phyloP scores from a whole-genome alignment of 805 yeast genomes.

The Barnettozyma sucrosica region DNA sequence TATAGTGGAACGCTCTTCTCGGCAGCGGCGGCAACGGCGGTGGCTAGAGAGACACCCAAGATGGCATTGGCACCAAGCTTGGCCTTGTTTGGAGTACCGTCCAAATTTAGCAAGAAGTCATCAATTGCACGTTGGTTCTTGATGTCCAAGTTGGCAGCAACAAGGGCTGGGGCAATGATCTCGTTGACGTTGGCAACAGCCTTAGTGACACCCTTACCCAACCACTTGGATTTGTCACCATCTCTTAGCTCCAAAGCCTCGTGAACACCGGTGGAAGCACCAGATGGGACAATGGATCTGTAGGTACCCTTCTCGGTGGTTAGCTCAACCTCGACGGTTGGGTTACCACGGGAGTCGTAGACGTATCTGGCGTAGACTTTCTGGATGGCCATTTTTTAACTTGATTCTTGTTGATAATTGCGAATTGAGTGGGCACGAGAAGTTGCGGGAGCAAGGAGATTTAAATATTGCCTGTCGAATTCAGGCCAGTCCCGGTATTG shows the following conservation, averaged over 20 bases:
- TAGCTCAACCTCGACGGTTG: constrained; percentile 98
- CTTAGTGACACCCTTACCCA: constrained; percentile 96
- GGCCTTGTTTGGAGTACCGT: constrained; percentile 96
- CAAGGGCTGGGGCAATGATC: constrained; percentile 88
- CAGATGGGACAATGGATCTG: constrained; percentile 98
- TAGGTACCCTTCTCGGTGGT: constrained; percentile 88
- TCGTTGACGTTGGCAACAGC: constrained; percentile 96
- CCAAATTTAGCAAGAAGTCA: constrained; percentile 77
- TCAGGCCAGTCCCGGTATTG: not conserved
- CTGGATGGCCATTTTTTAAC: constrained; percentile 65
- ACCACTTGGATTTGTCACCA: constrained; percentile 95
- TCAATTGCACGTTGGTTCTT: constrained; percentile 83
- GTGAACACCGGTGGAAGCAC: constrained; percentile 98
- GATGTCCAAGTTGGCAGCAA: constrained; percentile 77
- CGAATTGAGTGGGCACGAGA: not conserved
- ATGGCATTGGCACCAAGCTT: constrained; percentile 98
- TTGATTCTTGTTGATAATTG: not conserved
- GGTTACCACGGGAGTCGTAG: constrained; percentile 99
- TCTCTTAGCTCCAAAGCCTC: constrained; percentile 99
- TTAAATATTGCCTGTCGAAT: not conserved
- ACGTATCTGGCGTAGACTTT: constrained; percentile 93
- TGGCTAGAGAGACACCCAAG: constrained; percentile 96
- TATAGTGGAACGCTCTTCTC: constrained; percentile 90
- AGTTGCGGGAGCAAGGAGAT: not conserved
- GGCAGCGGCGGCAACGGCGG: constrained; percentile 97